These are phyloP conservation scores for Citrus mangshanensis DNA, from an alignment of 345 rosid species.

Conservation along the genomic window DNA sequence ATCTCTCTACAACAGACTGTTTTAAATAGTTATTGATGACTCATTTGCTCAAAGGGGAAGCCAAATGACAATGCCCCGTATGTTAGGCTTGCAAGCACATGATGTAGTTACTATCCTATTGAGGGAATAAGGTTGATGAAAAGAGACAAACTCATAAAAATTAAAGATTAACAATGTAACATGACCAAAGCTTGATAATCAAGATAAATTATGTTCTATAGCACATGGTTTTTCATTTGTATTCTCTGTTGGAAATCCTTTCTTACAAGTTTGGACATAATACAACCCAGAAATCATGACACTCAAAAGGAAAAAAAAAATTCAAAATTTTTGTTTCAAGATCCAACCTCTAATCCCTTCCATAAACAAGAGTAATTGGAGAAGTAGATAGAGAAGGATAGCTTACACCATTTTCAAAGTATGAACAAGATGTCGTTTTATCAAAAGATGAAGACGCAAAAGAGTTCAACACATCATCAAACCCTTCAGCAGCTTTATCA, in stretches of 20 bases:
- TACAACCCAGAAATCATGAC: not conserved
- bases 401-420: slow-evolving; percentile 15
- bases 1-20: not conserved
- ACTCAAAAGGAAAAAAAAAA: not conserved
- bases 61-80: not conserved
- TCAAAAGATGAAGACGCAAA: slow-evolving; percentile 38
- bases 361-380: slow-evolving; percentile 27
- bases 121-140: not conserved
- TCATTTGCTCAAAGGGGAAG: not conserved
- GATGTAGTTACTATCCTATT: not conserved
- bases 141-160: not conserved
- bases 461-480: slow-evolving; percentile 31
- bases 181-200: not conserved
- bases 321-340: not conserved
- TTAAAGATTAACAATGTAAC: not conserved
- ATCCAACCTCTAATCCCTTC: not conserved
- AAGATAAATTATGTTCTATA: not conserved
- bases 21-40: not conserved
- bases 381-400: slow-evolving; percentile 36
- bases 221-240: not conserved
- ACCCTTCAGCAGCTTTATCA: slow-evolving; percentile 16
- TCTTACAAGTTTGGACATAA: not conserved
- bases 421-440: slow-evolving; percentile 22
- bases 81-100: not conserved
- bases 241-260: not conserved